Base-by-base conservation (phyloP, 495 filamentous ascomycete species). In the Penicillium fimorum region DNA sequence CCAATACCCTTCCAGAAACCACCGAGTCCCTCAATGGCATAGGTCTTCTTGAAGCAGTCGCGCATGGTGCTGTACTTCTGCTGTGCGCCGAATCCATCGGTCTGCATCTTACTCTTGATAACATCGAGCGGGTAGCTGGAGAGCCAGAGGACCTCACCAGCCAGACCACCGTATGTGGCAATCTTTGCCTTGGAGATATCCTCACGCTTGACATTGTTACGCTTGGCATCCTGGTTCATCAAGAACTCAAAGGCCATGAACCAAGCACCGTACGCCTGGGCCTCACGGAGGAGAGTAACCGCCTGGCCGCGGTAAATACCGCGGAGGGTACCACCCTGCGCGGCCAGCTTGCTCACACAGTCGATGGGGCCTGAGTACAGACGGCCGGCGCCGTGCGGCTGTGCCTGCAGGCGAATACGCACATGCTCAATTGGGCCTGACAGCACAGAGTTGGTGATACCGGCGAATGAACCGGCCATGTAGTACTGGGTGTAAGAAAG, bases 91-190 rank as follows among this genome's bases (percentile, higher is more conserved):
- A 97, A 91, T 20, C 90, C 92, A 77, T 98, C 94, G 58, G 85
- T 95, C 82, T 98, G 94, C 93, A 97, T 96, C 84, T 96, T 97
- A 73, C 90, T 96, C 88, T 98, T 98, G 69, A 98, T 76, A 27
- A 97, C 94, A 73, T 98, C 94, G 54, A 98, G 86, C 22, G 94
- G 94, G 71, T 98, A 98, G 65, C 89, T 94, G 38, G 79, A 80
- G 59, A 98, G 69, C 94, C 94, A 98, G 41, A 98, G 79, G 22
- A 85, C 89, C 80, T 98, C 94, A 57, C 94, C 94, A 1, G 94
- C 94, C 51, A 97, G 69, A 41, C 94, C 94, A 60, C 94, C 94
- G 68, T 97, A 97, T 9, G 89, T 76, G 17, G 94, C 95, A 42
- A 98, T 83, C 75, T 96, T 96, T 69, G 85, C 84, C 56, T 82